phyloP scores from a whole-genome alignment of 225 moss, liverwort and hornwort genomes.

The Pleurozium schreberi region DNA sequence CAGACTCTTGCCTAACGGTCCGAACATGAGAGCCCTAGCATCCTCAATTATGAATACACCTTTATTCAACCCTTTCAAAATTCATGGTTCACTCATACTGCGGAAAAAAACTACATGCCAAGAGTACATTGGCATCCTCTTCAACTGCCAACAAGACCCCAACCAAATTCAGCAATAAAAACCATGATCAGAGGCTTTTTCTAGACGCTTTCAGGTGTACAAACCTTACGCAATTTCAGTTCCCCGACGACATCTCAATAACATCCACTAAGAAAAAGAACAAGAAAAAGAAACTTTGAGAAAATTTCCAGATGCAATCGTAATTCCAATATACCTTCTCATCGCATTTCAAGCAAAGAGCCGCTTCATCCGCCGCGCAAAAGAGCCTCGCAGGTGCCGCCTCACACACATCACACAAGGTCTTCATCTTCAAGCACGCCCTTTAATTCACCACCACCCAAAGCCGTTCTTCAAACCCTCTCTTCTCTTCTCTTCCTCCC shows the following conservation, averaged over 20 bases:
- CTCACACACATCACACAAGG: conserved; percentile 91
- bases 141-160: background rate
- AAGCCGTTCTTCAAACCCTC: background rate
- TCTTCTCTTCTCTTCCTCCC: background rate
- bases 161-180: background rate
- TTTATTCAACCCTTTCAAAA: background rate
- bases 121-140: background rate
- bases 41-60: background rate
- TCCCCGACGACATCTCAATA: background rate
- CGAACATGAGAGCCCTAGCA: background rate
- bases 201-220: background rate
- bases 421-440: conserved; percentile 48
- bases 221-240: background rate
- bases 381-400: conserved; percentile 83
- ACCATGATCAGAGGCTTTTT: background rate
- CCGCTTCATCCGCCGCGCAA: conserved; percentile 99
- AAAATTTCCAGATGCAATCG: background rate
- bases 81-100: background rate
- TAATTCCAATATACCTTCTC: conserved; percentile 49
- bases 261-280: background rate
- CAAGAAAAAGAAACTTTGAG: background rate
- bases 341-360: conserved; percentile 81
- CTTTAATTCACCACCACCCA: background rate
- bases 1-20: background rate
- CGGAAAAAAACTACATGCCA: background rate